Base-by-base conservation (phyloP, 352 stramenopile genomes). In the Nothophytophthora sp. region DNA sequence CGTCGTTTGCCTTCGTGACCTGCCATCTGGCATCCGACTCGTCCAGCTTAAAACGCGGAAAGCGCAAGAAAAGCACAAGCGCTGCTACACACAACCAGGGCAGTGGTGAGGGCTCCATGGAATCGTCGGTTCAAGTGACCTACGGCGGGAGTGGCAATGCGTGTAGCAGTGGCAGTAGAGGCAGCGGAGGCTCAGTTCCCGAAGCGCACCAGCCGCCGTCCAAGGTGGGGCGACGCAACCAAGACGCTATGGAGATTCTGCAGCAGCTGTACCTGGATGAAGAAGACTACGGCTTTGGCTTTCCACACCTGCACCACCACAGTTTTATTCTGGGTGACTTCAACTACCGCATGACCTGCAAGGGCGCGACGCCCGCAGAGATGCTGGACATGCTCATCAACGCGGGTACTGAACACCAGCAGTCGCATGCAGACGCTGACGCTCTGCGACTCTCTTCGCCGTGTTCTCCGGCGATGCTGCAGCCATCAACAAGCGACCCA, bases 241-340 rank as follows among this genome's bases (percentile, higher is more conserved):
- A 86, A 24, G 82, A 93, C 46, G 84, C 84, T 5, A 81, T 86
- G 63, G 67, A 88, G 52, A 92, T 95, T 34, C 44, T 96, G 3
- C 78, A 92, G 55, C 73, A 93, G 44, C 60, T 95, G 19, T 79
- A 90, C 30, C 54, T 96, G 38, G 76, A 92, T 28, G 69, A 84
- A 57, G 81, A 94, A 39, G 84, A 96, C 54, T 81, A 89, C 25
- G 79, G 81, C n/a, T 92, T 95, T 57, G 86, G 89, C 2, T 87
- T 93, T 30, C 71, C 83, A 15, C 50, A 90, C 29, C 57, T 93
- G 20, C 79, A 93, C 42, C 84, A 96, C 45, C 82, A 96, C 67
- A 92, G 79, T 40, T 92, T 97, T 43, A 81, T 97, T 22, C 67
- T 97, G 4, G 89, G 89, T 5, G 89, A 97, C 63, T 72, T 97